Base-by-base conservation (phyloP, 345 rosid species). In the Citrus australasica region DNA sequence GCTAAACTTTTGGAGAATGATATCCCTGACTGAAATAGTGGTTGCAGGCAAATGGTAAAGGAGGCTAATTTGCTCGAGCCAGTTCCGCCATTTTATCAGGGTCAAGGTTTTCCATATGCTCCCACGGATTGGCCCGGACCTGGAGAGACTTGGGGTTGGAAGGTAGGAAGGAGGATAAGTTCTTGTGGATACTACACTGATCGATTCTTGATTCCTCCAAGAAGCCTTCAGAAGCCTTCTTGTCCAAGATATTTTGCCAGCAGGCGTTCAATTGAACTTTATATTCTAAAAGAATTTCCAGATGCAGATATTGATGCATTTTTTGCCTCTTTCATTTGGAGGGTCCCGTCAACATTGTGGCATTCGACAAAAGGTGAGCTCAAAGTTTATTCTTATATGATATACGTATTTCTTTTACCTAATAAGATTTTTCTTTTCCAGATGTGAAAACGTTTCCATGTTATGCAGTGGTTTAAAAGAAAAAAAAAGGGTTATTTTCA, bases 61-160 rank as follows among this genome's bases (percentile, higher is more conserved):
- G 91, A 86, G 79, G 79, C 78, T 30, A 81, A 79, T 71, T 66
- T 78, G 22, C 79, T 83, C n/a, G 72, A 77, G 6, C 88, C 91
- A 27, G 87, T 95, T 73, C 83, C 82, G 0, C 88, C 87, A 7
- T 78, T 67, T 13, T 79, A 83, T 67, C 51, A 32, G 1, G 99
- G 99, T 55, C 89, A 89, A 80, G 99, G 97, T 71, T 85, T 92
- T 73, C 97, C 99, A 7, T 95, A 84, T 89, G 99, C 99, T 13
- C 98, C 98, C 51, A 81, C 79, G 1, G 79, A 95, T 84, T 92
- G 89, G 74, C 98, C 98, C 1, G 88, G 88, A 66, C 86, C 92
- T 0, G 98, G 98, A 17, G 98, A 95, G 81, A 85, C 77, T 51
- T 95, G 99, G 98, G 74, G 75, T 58, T 95, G 99, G 99, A 89